Conservation (phyloP, 2,329 filamentous ascomycete species). For the Stylonectria norvegica region DNA sequence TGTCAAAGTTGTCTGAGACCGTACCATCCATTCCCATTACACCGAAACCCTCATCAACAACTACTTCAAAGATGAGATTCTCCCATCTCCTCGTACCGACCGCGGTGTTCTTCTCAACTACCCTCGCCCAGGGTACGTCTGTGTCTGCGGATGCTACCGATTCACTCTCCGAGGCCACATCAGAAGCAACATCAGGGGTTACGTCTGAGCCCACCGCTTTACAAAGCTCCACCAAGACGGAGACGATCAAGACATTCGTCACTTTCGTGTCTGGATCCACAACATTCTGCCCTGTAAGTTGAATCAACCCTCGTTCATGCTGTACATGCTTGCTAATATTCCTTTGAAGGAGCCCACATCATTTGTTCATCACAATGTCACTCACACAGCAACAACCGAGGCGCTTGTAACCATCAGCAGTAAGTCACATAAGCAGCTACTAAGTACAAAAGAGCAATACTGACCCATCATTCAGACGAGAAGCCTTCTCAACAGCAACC, state of each 20-base stretch:
- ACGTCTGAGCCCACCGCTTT: not conserved
- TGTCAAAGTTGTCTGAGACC: too few species aligned
- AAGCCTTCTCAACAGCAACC: too few species aligned
- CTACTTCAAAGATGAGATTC: constrained; percentile 1
- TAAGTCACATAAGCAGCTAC: constrained; percentile 30
- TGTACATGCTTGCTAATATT: not conserved
- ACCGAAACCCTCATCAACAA: too few species aligned
- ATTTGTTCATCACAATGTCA: constrained; percentile 39
- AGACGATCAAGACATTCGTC: not conserved
- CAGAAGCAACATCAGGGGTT: not conserved
- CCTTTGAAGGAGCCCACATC: constrained; percentile 26
- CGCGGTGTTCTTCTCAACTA: not conserved
- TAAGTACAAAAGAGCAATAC: too few species aligned
- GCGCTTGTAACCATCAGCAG: constrained; percentile 45
- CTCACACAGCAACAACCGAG: constrained; percentile 41
- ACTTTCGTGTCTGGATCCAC: constrained; percentile 15
- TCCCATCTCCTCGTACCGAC: not conserved
- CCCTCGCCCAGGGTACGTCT: not conserved
- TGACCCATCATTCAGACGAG: too few species aligned
- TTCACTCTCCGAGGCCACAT: not conserved
- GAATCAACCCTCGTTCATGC: too few species aligned
- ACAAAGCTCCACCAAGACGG: not conserved
- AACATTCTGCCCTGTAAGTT: constrained; percentile 43
- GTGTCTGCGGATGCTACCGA: not conserved
- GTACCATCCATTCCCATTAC: too few species aligned